Base-by-base conservation (phyloP, 495 filamentous ascomycete genomes). In the Rhizodiscina lignyota region DNA sequence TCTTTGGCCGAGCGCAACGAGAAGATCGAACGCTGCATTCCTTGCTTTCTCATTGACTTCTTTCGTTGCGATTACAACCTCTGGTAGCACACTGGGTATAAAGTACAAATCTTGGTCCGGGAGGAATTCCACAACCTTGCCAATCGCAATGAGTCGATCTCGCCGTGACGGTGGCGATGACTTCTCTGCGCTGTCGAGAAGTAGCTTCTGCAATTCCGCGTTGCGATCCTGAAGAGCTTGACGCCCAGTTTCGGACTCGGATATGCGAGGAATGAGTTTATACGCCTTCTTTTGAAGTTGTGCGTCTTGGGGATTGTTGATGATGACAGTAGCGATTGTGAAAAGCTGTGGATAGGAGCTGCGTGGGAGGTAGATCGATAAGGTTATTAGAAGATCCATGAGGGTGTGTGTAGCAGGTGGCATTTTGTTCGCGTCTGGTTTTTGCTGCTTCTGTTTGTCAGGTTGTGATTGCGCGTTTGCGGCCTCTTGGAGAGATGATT, bases 211-310 rank as follows among this genome's bases (percentile, higher is more conserved):
- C 12, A 96, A 62, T 48, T 93, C 84, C 0, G 49, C 44, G 39
- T 68, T 77, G 36, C 83, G 74, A 41, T 81, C 72, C 42, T 66
- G 45, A 4, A 97, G 66, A 11, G 85, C 83, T 4, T 59, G 58
- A 22, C 62, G 64, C 12, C 91, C 91, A 19, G 59, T 64, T n/a
- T 74, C 66, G 4, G 84, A 86, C 21, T 79, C 73, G 2, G 80
- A 77, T 29, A 97, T 68, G 21, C 87, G 73, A 5, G 89, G 87
- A 36, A 97, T 83, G 32, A 97, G 65, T 56, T 96, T 94, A 64
- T 96, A 97, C 2, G 89, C 87, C 59, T 97, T 97, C 70, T 97
- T 97, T 54, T 96, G 84, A n/a, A 97, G 64, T 50, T 94, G 87
- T 18, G 89, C 79, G 42, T 96, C 91, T 22, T 74, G 66, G 32